Base-by-base conservation (phyloP, 2,329 filamentous ascomycete species). In the Aspergillus calidoustus region DNA sequence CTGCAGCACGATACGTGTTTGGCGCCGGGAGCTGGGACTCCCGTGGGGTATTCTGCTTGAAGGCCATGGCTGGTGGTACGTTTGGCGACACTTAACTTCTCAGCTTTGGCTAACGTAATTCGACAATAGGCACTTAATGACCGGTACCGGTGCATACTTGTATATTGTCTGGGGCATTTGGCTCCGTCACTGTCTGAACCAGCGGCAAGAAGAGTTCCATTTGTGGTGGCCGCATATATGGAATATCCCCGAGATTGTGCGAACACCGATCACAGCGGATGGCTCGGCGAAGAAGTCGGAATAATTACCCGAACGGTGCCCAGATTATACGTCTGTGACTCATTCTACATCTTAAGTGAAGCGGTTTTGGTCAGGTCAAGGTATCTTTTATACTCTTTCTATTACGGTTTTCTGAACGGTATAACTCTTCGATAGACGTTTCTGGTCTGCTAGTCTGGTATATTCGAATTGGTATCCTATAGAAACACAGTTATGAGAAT, bases 91-190 rank as follows among this genome's bases (percentile, higher is more conserved):
- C 28, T 19, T 19, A 11, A 19, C 28, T 34, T 17, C 51, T 17
- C 15, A 15, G 47, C 9, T 48, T 7, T 17, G 30, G 44, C 65
- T 63, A 54, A 67, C 62, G 72, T 57, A 63, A 28, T 3, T 38
- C 51, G 31, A 34, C 31, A 13, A 7, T 57, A 84, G 89, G 90
- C 91, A 94, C 77, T 72, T 94, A 43, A 88, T 94, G 84, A 95
- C 92, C 0, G 91, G 91, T 13, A 81, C 89, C 41, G 92, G 92
- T 74, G 91, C 91, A 17, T 96, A 96, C 76, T 90, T 89, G 72
- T 92, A 94, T 73, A 92, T 96, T 68, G 81, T 87, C 15, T 96
- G 92, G 91, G 89, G 91, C 15, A 87, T 93, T 28, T 94, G 91
- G 89, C 82, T 95, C 19, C 86, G 91, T 46, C 88, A 90, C 64